Evolutionary conservation across 1,139 yeast genomes (phyloP).

Genomic region (Pichia inconspicua): DNA sequence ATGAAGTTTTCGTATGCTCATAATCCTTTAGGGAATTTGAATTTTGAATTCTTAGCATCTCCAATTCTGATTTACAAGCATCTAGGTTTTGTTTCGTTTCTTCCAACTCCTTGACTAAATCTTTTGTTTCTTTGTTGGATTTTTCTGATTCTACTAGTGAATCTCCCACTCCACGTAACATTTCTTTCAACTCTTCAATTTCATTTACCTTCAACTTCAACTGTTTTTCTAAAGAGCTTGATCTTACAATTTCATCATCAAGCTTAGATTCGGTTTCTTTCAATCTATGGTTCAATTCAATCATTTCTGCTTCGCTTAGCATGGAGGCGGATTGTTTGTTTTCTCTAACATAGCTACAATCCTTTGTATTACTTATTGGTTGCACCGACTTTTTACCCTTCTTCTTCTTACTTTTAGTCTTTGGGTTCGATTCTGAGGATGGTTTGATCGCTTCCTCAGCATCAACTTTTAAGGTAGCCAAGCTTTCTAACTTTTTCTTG

Average conservation of each 20-base stretch:
- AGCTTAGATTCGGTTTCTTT: slow-evolving; percentile 10
- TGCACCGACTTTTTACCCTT: slow-evolving; percentile 14
- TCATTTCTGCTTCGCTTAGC: slow-evolving; percentile 14
- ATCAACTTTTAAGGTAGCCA: slow-evolving; percentile 15
- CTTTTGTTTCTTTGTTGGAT: slow-evolving; percentile 13
- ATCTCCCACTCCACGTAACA: slow-evolving; percentile 65
- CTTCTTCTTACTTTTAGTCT: slow-evolving; percentile 12
- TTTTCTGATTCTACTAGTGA: slow-evolving; percentile 51
- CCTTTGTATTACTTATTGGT: slow-evolving; percentile 8
- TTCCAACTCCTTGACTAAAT: slow-evolving; percentile 15
- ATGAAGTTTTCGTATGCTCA: slow-evolving; percentile 25
- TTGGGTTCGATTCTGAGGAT: slow-evolving; percentile 3
- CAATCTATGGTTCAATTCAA: slow-evolving; percentile 22
- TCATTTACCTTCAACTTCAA: slow-evolving; percentile 38
- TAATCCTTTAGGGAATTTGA: slow-evolving; percentile 29
- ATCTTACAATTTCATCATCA: slow-evolving; percentile 19
- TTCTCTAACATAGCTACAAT: slow-evolving; percentile 1
- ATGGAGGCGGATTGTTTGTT: neutral
- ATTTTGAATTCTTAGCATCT: slow-evolving; percentile 29
- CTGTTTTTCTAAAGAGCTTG: slow-evolving; percentile 6
- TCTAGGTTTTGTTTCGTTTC: slow-evolving; percentile 17
- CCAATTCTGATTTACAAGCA: slow-evolving; percentile 26
- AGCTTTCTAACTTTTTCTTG: slow-evolving; percentile 20
- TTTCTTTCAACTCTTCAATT: slow-evolving; percentile 55
- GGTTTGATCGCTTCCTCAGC: slow-evolving; percentile 1